phyloP scores from a whole-genome alignment of 768 basidiomycete genomes.

The Podaxis sp. region DNA sequence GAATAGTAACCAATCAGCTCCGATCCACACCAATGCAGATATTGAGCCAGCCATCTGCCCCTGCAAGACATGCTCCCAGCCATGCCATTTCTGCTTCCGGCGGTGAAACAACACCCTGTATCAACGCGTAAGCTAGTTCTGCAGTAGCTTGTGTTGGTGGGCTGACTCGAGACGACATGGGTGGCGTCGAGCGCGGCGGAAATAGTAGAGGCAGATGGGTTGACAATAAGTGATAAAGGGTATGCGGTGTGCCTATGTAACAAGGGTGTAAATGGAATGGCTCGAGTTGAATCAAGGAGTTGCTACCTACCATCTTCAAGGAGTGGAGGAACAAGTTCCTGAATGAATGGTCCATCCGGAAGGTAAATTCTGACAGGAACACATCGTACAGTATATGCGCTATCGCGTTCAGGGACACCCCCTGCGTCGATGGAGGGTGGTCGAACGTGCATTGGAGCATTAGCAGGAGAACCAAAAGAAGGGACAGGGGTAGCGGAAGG shows the following conservation, averaged over 20 bases:
- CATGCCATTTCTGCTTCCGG: conserved; percentile 89
- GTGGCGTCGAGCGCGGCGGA: conserved; percentile 44
- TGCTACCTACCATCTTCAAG: conserved; percentile 64
- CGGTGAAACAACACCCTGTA: conserved; percentile 84
- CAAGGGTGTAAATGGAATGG: neutral
- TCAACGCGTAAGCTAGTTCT: conserved; percentile 69
- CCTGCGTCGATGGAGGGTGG: conserved; percentile 61
- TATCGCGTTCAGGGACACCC: conserved; percentile 61
- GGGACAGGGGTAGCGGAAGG: conserved; percentile 72
- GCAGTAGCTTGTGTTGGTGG: conserved; percentile 31
- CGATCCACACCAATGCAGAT: conserved; percentile 62
- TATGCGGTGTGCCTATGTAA: conserved; percentile 60
- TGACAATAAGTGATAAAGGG: conserved; percentile 64
- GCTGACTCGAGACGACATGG: conserved; percentile 37
- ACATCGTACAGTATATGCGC: conserved; percentile 82
- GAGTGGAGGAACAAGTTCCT: conserved; percentile 82
- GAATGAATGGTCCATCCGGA: conserved; percentile 85
- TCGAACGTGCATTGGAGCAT: conserved; percentile 58
- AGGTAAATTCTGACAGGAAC: conserved; percentile 89
- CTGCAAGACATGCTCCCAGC: conserved; percentile 88
- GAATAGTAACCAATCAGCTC: neutral
- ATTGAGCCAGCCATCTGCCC: conserved; percentile 95
- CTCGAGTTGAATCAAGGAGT: neutral
- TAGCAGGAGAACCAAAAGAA: conserved; percentile 54
- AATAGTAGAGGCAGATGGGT: conserved; percentile 79